A percentile compares a stretch with the other conserved stretches of the same genome.
Evolutionary conservation across 2,329 filamentous ascomycete genomes (phyloP).

Genomic region (Talaromyces sp.): DNA sequence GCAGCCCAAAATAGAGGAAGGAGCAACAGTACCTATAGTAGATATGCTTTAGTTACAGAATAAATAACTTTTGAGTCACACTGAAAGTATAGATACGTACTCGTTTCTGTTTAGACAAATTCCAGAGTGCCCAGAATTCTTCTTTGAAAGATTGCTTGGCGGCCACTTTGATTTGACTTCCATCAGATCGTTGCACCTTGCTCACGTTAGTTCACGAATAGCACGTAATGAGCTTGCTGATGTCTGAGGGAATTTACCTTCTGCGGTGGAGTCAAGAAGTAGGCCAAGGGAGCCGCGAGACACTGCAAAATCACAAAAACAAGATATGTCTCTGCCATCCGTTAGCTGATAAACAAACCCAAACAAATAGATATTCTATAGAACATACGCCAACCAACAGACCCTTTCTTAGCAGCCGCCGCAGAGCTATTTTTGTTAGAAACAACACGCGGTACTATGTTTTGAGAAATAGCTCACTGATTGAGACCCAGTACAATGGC

Average conservation of each 20-base stretch:
- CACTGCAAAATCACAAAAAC: constrained; percentile 41
- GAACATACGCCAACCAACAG: neutral
- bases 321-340: constrained; percentile 28
- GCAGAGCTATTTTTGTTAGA: neutral
- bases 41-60: too few relatives aligned
- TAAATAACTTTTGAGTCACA: too few relatives aligned
- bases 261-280: constrained; percentile 35
- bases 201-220: neutral
- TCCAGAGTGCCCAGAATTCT: constrained; percentile 35
- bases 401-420: neutral
- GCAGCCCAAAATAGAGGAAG: constrained; percentile 42
- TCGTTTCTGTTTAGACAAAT: neutral
- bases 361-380: neutral
- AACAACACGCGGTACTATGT: neutral
- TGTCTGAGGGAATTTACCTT: constrained; percentile 21
- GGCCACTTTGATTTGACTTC: constrained; percentile 33
- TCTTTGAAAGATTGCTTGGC: constrained; percentile 35
- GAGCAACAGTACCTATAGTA: constrained; percentile 28
- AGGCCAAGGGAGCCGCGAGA: constrained; percentile 31
- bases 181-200: constrained; percentile 34
- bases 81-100: constrained; percentile 12
- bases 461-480: neutral
- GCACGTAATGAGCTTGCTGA: neutral
- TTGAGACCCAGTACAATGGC: constrained; percentile 45
- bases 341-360: neutral